Conservation (phyloP, 2,329 filamentous ascomycete genomes). For the Myriosclerotinia scirpicola region DNA sequence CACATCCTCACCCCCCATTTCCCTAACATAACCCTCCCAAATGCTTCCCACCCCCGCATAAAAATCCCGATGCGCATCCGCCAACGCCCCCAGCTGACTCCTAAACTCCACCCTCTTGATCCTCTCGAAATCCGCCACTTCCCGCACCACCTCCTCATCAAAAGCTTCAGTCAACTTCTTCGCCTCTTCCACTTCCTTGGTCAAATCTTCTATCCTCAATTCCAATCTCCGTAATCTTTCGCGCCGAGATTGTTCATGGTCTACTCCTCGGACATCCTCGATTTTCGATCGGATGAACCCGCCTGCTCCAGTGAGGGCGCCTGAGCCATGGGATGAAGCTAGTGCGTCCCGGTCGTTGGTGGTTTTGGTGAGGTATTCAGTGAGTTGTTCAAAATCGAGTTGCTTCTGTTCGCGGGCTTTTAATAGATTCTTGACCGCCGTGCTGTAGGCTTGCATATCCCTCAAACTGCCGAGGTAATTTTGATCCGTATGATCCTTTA, state of each 20-base stretch:
- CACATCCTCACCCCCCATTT: conserved; percentile 57
- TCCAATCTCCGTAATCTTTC: conserved; percentile 89
- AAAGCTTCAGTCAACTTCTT: conserved; percentile 88
- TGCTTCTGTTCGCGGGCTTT: conserved; percentile 97
- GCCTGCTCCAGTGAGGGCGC: conserved; percentile 70
- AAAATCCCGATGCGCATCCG: conserved; percentile 83
- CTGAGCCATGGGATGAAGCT: conserved; percentile 59
- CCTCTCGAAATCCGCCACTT: conserved; percentile 90
- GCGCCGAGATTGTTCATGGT: conserved; percentile 87
- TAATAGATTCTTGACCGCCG: conserved; percentile 81
- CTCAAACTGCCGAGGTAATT: conserved; percentile 90
- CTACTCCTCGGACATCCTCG: conserved; percentile 93
- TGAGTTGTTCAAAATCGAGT: conserved; percentile 93
- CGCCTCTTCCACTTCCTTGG: conserved; percentile 81
- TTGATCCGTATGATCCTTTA: conserved; percentile 91
- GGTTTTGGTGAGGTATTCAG: conserved; percentile 91
- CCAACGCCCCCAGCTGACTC: conserved; percentile 77
- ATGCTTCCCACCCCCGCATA: conserved; percentile 76
- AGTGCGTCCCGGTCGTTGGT: conserved; percentile 75
- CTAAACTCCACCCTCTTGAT: conserved; percentile 96
- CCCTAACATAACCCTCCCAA: conserved; percentile 87
- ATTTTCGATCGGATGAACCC: conserved; percentile 91
- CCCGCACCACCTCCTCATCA: conserved; percentile 91
- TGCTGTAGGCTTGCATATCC: conserved; percentile 94
- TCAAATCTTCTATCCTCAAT: conserved; percentile 87